Conservation (phyloP, 169 alveolate genomes). For the Babesia microti region DNA sequence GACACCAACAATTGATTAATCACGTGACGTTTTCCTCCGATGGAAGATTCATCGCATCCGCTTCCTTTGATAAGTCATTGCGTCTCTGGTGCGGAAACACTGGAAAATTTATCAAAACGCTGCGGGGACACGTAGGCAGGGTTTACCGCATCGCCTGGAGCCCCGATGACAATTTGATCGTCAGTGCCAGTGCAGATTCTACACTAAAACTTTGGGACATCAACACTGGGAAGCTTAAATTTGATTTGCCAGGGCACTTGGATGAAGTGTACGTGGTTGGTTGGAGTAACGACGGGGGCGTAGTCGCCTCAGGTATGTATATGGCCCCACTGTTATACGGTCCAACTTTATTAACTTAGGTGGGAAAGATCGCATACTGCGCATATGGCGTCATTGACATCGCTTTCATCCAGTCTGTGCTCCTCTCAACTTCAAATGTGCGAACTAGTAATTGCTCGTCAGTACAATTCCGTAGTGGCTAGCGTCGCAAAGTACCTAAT, state of each 20-base stretch:
- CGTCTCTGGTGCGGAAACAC: slow-evolving; percentile 78
- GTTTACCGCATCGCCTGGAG: slow-evolving; percentile 95
- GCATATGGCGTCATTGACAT: no score
- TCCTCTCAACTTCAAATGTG: no score
- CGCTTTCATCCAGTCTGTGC: no score
- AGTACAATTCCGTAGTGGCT: no score
- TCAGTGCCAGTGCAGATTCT: slow-evolving; percentile 88
- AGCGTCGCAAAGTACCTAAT: no score
- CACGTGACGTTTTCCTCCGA: slow-evolving; percentile 94
- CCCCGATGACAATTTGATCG: slow-evolving; percentile 88
- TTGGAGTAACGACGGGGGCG: slow-evolving; percentile 93
- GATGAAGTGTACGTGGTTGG: slow-evolving; percentile 96
- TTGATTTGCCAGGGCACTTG: slow-evolving; percentile 96
- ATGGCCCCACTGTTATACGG: slow-evolving; percentile 74
- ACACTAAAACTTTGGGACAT: slow-evolving; percentile 91
- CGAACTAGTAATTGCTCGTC: no score
- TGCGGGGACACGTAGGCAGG: slow-evolving; percentile 96
- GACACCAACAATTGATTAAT: slow-evolving; percentile 91
- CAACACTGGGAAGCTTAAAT: slow-evolving; percentile 79
- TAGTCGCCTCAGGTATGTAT: slow-evolving; percentile 89
- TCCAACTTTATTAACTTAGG: no score
- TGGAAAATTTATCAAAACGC: slow-evolving; percentile 81
- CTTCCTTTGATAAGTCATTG: slow-evolving; percentile 91
- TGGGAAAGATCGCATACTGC: no score
- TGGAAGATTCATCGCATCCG: slow-evolving; percentile 92